Evolutionary conservation across 2,329 filamentous ascomycete genomes (phyloP), one percentile per base, ranked within the genome.

Genomic region (Alternaria sp.): DNA sequence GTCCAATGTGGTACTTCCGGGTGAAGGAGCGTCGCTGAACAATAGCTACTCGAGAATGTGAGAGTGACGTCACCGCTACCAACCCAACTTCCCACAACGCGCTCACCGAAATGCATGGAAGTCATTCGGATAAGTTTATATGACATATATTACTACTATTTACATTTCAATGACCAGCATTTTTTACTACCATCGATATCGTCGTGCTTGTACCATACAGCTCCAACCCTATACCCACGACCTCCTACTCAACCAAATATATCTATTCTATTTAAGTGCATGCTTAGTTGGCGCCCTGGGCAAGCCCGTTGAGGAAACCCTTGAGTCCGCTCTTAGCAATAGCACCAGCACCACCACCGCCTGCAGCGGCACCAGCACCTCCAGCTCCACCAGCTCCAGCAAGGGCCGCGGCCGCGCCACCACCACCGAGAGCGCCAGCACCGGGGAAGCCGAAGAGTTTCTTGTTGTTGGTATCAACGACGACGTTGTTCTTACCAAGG

Each of bases 71-170:
- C 40, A 32, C 17, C 17, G 25, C 43, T 13, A 56, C 43, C 17
- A 25, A 13, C 11, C 17, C 11, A 5, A 32, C 54, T 23, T 15
- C n/a, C 26, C 17, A 47, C 11, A 1, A 17, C 2, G 11, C 17
- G 11, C 13, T 25, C 9, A 46, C 17, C 1, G 7, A 56, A 5
- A 32, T 9, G 9, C 5, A 30, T 3, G 6, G 11, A 15, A 3
- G 6, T 4, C 0, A 30, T 32, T 12, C n/a, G n/a, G n/a, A n/a
- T n/a, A n/a, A n/a, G n/a, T n/a, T n/a, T n/a, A n/a, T n/a, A n/a
- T n/a, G n/a, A n/a, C n/a, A n/a, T n/a, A 10, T 30, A 56, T 56
- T 56, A 56, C 32, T 32, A 56, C 23, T 47, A 47, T 56, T 10
- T 56, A 56, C 43, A 56, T 19, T 23, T 19, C 19, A 52, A 56